A percentile compares a stretch with the other conserved stretches of the same genome.
These are phyloP conservation scores for Sporothrix globosa DNA, from an alignment of 2,329 filamentous ascomycete species.

Conservation along the genomic window DNA sequence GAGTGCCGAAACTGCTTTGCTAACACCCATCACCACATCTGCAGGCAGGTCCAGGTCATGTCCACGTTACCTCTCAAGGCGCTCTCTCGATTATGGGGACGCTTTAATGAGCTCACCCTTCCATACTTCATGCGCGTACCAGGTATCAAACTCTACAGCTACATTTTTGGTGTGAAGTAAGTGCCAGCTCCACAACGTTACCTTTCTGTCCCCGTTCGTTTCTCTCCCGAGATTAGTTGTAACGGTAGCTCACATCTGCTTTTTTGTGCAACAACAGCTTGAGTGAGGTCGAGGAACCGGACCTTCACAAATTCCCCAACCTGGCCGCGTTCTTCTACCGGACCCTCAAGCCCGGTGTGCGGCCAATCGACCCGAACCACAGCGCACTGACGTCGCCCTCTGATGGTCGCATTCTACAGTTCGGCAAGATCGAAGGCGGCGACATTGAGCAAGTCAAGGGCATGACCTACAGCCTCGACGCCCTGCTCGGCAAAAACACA, in stretches of 20 bases:
- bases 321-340: conserved; percentile 97
- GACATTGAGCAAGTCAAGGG: conserved; percentile 99
- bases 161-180: conserved; percentile 83
- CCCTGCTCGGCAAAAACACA: conserved; percentile 74
- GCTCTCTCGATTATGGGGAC: conserved; percentile 84
- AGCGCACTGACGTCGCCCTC: conserved; percentile 84
- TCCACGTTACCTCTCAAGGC: conserved; percentile 90
- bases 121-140: conserved; percentile 86
- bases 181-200: conserved; percentile 35
- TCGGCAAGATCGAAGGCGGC: conserved; percentile 86
- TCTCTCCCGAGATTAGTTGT: too few relatives aligned
- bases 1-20: neutral
- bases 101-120: conserved; percentile 85
- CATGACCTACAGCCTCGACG: conserved; percentile 95
- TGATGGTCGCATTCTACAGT: conserved; percentile 89
- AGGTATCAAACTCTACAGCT: conserved; percentile 90
- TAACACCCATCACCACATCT: conserved; percentile 32
- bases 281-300: conserved; percentile 82
- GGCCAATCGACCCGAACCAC: conserved; percentile 79
- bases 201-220: conserved; percentile 15
- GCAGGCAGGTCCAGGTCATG: conserved; percentile 86
- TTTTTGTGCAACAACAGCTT: conserved; percentile 55
- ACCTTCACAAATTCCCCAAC: conserved; percentile 88
- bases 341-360: conserved; percentile 82
- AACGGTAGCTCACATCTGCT: conserved; percentile 9